Evolutionary conservation across 176 grass and related monocot genomes (phyloP).

Genomic region (Luzula sylvatica): DNA sequence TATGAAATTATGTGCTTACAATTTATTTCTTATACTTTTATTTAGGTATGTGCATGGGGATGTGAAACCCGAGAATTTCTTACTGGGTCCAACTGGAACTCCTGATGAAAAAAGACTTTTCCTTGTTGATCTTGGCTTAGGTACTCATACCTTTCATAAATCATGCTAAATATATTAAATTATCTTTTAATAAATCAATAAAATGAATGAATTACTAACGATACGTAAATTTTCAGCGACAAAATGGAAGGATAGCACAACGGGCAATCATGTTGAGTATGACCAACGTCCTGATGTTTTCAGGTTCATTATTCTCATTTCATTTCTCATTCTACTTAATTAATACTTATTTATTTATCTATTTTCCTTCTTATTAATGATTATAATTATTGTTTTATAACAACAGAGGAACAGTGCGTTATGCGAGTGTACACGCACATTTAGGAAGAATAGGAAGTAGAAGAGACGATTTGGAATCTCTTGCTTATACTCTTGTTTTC

Average conservation of each 20-base stretch:
- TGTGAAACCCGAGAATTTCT: slow-evolving; percentile 98
- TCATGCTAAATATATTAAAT: background rate
- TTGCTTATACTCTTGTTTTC: slow-evolving; percentile 95
- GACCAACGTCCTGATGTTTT: slow-evolving; percentile 98
- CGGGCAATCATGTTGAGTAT: slow-evolving; percentile 79
- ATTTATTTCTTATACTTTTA: slow-evolving; percentile 1
- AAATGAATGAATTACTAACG: too few species aligned
- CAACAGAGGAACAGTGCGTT: slow-evolving; percentile 90
- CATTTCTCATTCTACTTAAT: too few species aligned
- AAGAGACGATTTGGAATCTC: slow-evolving; percentile 99
- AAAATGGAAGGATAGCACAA: slow-evolving; percentile 71
- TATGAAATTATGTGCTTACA: background rate
- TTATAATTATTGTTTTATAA: slow-evolving; percentile 7
- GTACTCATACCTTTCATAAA: too few species aligned
- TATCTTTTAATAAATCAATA: background rate
- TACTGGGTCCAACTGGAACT: slow-evolving; percentile 81
- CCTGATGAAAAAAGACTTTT: slow-evolving; percentile 91
- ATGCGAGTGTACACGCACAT: slow-evolving; percentile 99
- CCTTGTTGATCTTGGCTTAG: slow-evolving; percentile 99
- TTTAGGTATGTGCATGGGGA: slow-evolving; percentile 91
- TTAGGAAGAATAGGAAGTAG: slow-evolving; percentile 85
- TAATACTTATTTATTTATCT: background rate
- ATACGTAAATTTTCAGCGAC: slow-evolving; percentile 39
- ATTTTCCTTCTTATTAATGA: background rate
- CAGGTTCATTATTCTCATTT: slow-evolving; percentile 65